A percentile compares a stretch with the other conserved stretches of the same genome.
These are phyloP conservation scores for Yamadazyma akitaensis DNA, from an alignment of 805 yeast species.

Conservation along the genomic window DNA sequence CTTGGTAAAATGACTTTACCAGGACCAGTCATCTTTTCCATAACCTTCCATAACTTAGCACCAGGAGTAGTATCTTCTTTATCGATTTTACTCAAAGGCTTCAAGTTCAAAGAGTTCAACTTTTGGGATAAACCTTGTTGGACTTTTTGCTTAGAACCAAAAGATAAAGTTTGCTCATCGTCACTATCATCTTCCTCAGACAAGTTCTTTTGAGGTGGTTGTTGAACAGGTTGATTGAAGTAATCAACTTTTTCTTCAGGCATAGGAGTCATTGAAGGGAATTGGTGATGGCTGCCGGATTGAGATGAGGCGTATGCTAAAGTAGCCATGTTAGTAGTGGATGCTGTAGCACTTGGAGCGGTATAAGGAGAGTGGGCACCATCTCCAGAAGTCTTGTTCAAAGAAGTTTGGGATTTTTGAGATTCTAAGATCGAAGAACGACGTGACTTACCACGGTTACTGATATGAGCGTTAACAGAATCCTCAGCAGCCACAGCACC, in stretches of 20 bases:
- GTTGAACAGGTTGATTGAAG: constrained; percentile 31
- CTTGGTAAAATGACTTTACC: constrained; percentile 78
- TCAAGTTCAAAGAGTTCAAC: constrained; percentile 33
- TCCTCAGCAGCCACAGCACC: constrained; percentile 92
- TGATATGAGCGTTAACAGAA: constrained; percentile 39
- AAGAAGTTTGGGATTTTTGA: constrained; percentile 30
- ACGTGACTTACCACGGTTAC: constrained; percentile 32
- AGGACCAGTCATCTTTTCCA: constrained; percentile 79
- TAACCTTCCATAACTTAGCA: constrained; percentile 77
- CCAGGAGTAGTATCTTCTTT: constrained; percentile 38
- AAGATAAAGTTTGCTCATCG: constrained; percentile 53
- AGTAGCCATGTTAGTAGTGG: constrained; percentile 54
- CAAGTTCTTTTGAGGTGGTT: constrained; percentile 7
- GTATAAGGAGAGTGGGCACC: constrained; percentile 66
- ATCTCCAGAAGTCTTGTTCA: constrained; percentile 16
- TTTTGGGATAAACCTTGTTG: constrained; percentile 52
- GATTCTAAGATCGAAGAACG: constrained; percentile 29
- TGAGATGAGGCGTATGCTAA: constrained; percentile 40
- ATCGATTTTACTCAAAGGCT: constrained; percentile 35
- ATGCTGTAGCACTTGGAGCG: constrained; percentile 76
- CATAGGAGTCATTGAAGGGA: constrained; percentile 37
- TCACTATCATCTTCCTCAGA: constrained; percentile 33
- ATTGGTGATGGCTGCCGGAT: constrained; percentile 27
- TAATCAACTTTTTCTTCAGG: constrained; percentile 34
- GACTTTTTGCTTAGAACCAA: constrained; percentile 55